A percentile compares a stretch with the other conserved stretches of the same genome.
Evolutionary conservation across 257 asterid species (phyloP).

Genomic region (Lycium ferocissimum): DNA sequence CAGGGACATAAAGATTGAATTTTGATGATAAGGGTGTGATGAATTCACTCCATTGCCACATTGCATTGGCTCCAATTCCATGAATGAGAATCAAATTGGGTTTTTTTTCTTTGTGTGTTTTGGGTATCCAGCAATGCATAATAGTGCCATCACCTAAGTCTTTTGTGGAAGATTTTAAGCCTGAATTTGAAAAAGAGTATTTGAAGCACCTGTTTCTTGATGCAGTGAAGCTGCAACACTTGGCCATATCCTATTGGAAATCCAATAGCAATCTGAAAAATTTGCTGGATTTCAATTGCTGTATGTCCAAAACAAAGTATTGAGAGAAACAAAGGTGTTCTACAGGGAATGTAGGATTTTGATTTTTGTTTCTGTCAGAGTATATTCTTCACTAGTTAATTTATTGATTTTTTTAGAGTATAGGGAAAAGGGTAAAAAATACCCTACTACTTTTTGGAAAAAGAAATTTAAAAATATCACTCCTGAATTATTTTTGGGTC

Average conservation of each 20-base stretch:
- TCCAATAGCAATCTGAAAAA: too few species aligned
- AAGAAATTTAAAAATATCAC: too few species aligned
- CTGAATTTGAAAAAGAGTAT: slow-evolving; percentile 67
- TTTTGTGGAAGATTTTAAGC: slow-evolving; percentile 63
- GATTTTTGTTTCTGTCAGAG: not conserved
- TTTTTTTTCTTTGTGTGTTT: slow-evolving; percentile 50
- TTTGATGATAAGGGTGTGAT: slow-evolving; percentile 64
- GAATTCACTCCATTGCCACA: slow-evolving; percentile 92
- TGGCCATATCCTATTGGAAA: too few species aligned
- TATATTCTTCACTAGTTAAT: not conserved
- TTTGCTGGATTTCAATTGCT: not conserved
- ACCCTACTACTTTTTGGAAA: too few species aligned
- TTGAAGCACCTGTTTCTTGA: slow-evolving; percentile 49
- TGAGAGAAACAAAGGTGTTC: not conserved
- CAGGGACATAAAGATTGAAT: slow-evolving; percentile 84
- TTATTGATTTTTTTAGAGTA: not conserved
- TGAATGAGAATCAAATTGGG: slow-evolving; percentile 71
- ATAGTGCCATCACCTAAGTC: slow-evolving; percentile 69
- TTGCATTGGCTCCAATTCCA: slow-evolving; percentile 87
- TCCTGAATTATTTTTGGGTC: too few species aligned
- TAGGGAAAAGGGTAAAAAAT: too few species aligned
- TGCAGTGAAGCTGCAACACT: not conserved
- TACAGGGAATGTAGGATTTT: not conserved
- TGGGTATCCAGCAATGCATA: slow-evolving; percentile 83
- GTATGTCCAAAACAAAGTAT: not conserved